Conservation (phyloP, 257 asterid species). For the Cynanchum wilfordii region DNA sequence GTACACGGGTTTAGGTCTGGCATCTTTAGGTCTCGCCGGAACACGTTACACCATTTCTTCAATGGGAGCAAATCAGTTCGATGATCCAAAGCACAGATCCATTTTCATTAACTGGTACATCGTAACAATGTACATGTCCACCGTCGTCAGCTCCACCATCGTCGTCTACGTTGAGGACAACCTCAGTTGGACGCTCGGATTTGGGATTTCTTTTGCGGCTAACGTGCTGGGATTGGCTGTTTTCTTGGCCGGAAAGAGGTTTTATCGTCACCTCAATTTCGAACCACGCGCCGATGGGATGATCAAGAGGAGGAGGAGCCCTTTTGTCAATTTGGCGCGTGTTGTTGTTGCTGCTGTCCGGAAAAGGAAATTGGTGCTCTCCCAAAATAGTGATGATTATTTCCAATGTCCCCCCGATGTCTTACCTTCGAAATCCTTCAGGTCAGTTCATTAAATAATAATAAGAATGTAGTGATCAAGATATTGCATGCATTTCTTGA, state of each 20-base stretch:
- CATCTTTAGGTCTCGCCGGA: constrained; percentile 30
- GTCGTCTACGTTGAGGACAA: constrained; percentile 34
- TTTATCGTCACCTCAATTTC: constrained; percentile 21
- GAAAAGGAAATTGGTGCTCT: constrained; percentile 37
- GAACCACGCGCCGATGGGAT: constrained; percentile 23
- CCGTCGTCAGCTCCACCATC: constrained; percentile 21
- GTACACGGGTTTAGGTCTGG: constrained; percentile 24
- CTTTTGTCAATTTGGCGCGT: constrained; percentile 47
- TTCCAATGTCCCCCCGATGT: constrained; percentile 25
- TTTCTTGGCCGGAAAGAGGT: constrained; percentile 25
- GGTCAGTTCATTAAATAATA: constrained; percentile 4
- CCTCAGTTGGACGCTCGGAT: constrained; percentile 35
- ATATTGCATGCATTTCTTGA: too few species aligned
- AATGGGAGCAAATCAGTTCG: constrained; percentile 35
- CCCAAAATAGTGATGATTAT: constrained; percentile 37
- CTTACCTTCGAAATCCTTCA: constrained; percentile 23
- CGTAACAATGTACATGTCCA: constrained; percentile 23
- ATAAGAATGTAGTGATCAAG: too few species aligned
- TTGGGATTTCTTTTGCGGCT: constrained; percentile 18
- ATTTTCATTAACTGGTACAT: constrained; percentile 34
- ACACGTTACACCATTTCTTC: constrained; percentile 31
- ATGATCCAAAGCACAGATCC: constrained; percentile 25
- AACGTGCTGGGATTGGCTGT: constrained; percentile 25
- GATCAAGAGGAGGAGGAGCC: constrained; percentile 28
- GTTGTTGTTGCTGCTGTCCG: constrained; percentile 45